Conservation (phyloP, 2,329 filamentous ascomycete species). For the Cladosporium sp. region DNA sequence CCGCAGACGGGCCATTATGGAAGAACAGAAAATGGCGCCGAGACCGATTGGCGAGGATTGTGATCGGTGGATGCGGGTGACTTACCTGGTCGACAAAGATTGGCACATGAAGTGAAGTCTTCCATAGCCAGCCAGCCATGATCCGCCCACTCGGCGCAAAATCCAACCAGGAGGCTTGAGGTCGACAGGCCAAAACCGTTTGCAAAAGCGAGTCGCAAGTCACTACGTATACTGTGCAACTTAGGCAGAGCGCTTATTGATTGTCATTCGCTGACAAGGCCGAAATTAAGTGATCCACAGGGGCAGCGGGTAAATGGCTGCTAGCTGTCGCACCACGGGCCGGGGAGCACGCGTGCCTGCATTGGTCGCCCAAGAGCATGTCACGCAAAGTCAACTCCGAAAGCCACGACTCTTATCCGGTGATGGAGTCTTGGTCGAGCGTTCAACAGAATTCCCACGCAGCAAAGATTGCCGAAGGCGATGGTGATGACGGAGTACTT, state of each 20-base stretch:
- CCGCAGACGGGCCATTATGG: not conserved
- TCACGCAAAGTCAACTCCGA: not conserved
- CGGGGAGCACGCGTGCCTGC: conserved; percentile 10
- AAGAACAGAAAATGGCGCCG: not conserved
- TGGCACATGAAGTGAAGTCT: conserved; percentile 3
- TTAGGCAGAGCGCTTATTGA: not conserved
- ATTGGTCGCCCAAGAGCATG: conserved; percentile 1
- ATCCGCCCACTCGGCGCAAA: too few relatives aligned
- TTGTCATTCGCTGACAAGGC: conserved; percentile 1
- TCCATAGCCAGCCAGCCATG: not conserved
- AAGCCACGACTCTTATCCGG: conserved; percentile 10
- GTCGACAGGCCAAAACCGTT: too few relatives aligned
- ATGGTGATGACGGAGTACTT: too few relatives aligned
- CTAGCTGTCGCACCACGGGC: conserved; percentile 10
- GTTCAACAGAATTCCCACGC: conserved; percentile 6
- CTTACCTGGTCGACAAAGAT: not conserved
- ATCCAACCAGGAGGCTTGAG: too few relatives aligned
- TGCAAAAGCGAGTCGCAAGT: not conserved
- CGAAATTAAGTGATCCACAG: conserved; percentile 1
- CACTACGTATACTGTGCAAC: not conserved
- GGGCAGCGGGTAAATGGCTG: conserved; percentile 2
- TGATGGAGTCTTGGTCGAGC: not conserved
- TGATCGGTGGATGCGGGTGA: not conserved
- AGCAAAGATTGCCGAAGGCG: conserved; percentile 10
- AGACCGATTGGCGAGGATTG: not conserved